Evolutionary conservation across 2,329 filamentous ascomycete genomes (phyloP).

Genomic region (Ophiostoma perfectum): DNA sequence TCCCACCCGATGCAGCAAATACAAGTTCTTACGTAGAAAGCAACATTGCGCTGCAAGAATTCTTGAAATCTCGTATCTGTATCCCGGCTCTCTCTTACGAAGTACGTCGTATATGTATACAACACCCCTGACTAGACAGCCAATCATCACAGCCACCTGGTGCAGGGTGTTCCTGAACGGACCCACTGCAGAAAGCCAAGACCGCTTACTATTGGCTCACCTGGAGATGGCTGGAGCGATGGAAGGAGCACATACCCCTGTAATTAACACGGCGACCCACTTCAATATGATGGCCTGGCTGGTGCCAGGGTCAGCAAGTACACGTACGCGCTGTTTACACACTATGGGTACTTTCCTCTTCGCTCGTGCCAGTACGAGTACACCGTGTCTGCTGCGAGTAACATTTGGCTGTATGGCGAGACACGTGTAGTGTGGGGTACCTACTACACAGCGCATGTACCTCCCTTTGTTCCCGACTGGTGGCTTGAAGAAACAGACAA

Average conservation of each 20-base stretch:
- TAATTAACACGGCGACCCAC: not conserved
- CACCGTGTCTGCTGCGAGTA: not conserved
- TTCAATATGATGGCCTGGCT: not conserved
- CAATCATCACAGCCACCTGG: not conserved
- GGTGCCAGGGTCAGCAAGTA: not conserved
- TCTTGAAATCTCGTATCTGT: not conserved
- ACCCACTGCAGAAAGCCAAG: not conserved
- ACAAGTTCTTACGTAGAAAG: not conserved
- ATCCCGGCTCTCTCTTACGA: not conserved
- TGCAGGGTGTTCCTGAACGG: conserved; percentile 13
- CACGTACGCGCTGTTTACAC: not conserved
- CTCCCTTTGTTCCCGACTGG: not conserved
- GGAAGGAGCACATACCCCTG: not conserved
- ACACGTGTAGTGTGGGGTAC: conserved; percentile 3
- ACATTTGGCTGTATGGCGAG: not conserved
- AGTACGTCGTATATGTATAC: not conserved
- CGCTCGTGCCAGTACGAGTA: not conserved
- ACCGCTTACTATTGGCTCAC: not conserved
- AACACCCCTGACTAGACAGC: not conserved
- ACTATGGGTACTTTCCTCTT: not conserved
- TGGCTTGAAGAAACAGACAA: not conserved
- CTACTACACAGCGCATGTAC: not conserved
- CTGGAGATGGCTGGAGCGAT: not conserved
- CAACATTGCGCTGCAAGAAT: conserved; percentile 3
- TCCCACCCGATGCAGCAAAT: not conserved